phyloP scores from a whole-genome alignment of 2,329 filamentous ascomycete genomes.

The Penicillium sp. region DNA sequence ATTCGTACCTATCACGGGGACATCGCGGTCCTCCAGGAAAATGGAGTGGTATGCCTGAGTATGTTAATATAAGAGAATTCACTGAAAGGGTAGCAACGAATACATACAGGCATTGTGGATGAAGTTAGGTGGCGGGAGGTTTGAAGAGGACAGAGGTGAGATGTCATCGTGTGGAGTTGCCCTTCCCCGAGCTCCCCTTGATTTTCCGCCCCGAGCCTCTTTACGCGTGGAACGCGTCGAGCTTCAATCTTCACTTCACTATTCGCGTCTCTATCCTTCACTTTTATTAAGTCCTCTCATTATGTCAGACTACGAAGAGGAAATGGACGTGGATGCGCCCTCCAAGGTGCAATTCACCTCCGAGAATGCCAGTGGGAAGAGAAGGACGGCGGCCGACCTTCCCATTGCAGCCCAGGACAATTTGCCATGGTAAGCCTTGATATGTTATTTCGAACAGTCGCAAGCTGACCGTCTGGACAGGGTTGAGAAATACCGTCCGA shows the following conservation, averaged over 20 bases:
- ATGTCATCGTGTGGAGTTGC: constrained; percentile 28
- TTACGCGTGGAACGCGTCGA: constrained; percentile 40
- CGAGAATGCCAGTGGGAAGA: constrained; percentile 66
- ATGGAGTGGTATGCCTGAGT: constrained; percentile 91
- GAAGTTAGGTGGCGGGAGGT: not conserved
- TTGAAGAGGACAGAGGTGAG: constrained; percentile 12
- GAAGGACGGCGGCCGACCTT: constrained; percentile 84
- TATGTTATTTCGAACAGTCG: no score
- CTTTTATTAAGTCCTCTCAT: constrained; percentile 11
- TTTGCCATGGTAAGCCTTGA: constrained; percentile 67
- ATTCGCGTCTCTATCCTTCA: constrained; percentile 6
- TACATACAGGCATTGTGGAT: constrained; percentile 46
- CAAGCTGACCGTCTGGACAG: constrained; percentile 41
- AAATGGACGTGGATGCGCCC: constrained; percentile 62
- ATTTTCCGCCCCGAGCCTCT: constrained; percentile 42
- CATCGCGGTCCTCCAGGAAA: constrained; percentile 76
- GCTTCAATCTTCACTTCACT: constrained; percentile 5
- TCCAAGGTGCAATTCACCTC: constrained; percentile 63
- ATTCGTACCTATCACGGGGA: constrained; percentile 56
- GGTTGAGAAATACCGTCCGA: constrained; percentile 96
- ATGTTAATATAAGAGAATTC: constrained; percentile 2
- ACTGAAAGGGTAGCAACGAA: not conserved
- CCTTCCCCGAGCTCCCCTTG: constrained; percentile 20
- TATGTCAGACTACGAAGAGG: constrained; percentile 57
- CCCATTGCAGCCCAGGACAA: constrained; percentile 92